phyloP scores from a whole-genome alignment of 2,329 filamentous ascomycete species.

The Aureobasidium sp. region DNA sequence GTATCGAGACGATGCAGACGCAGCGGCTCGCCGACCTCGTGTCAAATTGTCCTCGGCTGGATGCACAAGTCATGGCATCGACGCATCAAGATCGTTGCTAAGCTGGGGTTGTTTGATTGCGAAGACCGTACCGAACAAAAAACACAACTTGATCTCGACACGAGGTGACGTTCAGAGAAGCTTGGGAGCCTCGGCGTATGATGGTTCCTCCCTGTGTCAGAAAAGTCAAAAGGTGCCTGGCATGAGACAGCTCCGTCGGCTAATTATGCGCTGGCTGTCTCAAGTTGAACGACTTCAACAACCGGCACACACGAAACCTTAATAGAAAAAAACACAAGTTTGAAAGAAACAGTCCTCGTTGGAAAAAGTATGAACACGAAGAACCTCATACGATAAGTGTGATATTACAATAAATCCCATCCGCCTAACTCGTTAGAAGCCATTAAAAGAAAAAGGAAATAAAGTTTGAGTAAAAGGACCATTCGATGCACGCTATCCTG shows the following conservation, averaged over 20 bases:
- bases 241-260: not conserved
- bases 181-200: not conserved
- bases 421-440: conserved; percentile 13
- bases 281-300: not conserved
- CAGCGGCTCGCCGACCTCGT: not conserved
- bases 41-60: not conserved
- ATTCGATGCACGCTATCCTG: conserved; percentile 16
- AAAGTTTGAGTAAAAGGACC: conserved; percentile 6
- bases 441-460: conserved; percentile 14
- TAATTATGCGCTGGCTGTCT: not conserved
- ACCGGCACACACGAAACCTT: not conserved
- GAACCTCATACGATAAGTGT: conserved; percentile 11
- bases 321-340: not conserved
- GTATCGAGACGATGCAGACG: not conserved
- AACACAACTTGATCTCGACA: not conserved
- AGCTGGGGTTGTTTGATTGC: not conserved
- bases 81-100: not conserved
- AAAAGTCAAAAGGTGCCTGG: not conserved
- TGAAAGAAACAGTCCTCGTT: not conserved
- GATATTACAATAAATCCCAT: conserved; percentile 13
- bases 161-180: not conserved
- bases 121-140: not conserved
- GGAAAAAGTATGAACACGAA: conserved; percentile 11
- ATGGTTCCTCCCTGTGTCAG: not conserved
- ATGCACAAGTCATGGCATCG: not conserved